Evolutionary conservation across 768 basidiomycete species (phyloP), one percentile per base, ranked within the genome.

Genomic region (Termitomyces eurrhizus): DNA sequence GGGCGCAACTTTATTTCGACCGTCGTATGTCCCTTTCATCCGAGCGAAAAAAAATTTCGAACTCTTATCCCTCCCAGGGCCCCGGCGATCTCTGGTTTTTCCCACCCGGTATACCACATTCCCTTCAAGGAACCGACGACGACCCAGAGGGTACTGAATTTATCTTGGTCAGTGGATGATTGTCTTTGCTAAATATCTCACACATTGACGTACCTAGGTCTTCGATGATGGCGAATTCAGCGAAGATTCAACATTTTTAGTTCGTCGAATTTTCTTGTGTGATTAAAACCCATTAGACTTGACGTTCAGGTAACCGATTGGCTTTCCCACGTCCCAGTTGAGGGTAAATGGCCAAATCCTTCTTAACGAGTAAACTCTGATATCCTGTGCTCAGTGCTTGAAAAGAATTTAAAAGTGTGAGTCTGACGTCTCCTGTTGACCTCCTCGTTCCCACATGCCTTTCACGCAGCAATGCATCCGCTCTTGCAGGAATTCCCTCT

Each of bases 41-140:
- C 6, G 13, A 6, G 1, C 8, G 11, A 0, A 18, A 9, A 41
- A 0, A n/a, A 21, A 26, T 41, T 18, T 4, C 9, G 44, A 33
- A 9, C 14, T 26, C 7, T 26, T 60, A 42, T 3, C 8, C 46
- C 13, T 48, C 48, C 46, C 35, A 82, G 80, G 69, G 70, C 35
- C 68, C 76, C 39, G 83, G 81, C 16, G 83, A 84, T 64, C 62
- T 83, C 14, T 84, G 83, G 83, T 84, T 77, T 70, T 83, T 84
- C 73, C 83, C 82, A 14, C 75, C 83, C 7, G 83, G 82, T 5
- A 75, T 79, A 54, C 83, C 84, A 1, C 83, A 85, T 66, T 80
- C 79, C 14, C 72, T 85, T 12, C 83, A 84, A 69, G 84, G 78
- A 7, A 82, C 79, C 1, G 67, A 67, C 41, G 78, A 79, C 57